Evolutionary conservation across 306 rosid genomes (phyloP), one percentile per base, ranked within the genome.

Genomic region (Hylodesmum podocarpum): DNA sequence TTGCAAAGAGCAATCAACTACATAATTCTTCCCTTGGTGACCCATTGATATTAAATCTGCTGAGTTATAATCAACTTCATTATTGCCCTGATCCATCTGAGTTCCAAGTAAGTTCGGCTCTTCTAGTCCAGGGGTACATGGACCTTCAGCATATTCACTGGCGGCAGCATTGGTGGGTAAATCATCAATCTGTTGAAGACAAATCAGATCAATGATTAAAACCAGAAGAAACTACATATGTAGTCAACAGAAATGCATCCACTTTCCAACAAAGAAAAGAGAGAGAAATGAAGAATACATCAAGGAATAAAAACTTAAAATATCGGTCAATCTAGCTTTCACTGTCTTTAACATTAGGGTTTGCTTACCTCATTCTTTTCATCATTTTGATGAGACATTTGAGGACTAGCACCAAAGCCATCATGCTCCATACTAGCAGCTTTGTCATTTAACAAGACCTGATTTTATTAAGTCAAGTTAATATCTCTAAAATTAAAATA

Each of bases 401-500:
- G 88, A 74, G 76, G 87, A 76, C 78, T 75, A 29, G 78, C 80
- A 70, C 89, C 87, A 81, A 72, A 65, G 78, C 43, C 72, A 72
- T 81, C 89, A 77, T 81, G 86, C 68, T 80, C 89, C 71, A 79
- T 75, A 66, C 90, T 66, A 70, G 88, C 80, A 77, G 83, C 87
- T 84, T 89, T 89, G 78, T 84, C 88, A 59, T 80, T 62, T 75
- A 91, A 85, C 80, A 93, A 68, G 47, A 89, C 99, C 99, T 96
- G 91, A 78, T 82, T 65, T 61, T 21, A 75, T 53, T 55, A 73
- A 79, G 62, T 68, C 44, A 62, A 39, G 36, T 81, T 67, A 58
- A 84, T 19, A 36, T 31, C n/a, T 41, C 73, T 49, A 82, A 71
- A 53, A 22, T 9, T 55, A 66, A 62, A 58, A 70, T 66, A 10